A percentile compares a stretch with the other conserved stretches of the same genome.
These are phyloP conservation scores for Fusarium humuli DNA, from an alignment of 2,329 filamentous ascomycete genomes.

Conservation along the genomic window DNA sequence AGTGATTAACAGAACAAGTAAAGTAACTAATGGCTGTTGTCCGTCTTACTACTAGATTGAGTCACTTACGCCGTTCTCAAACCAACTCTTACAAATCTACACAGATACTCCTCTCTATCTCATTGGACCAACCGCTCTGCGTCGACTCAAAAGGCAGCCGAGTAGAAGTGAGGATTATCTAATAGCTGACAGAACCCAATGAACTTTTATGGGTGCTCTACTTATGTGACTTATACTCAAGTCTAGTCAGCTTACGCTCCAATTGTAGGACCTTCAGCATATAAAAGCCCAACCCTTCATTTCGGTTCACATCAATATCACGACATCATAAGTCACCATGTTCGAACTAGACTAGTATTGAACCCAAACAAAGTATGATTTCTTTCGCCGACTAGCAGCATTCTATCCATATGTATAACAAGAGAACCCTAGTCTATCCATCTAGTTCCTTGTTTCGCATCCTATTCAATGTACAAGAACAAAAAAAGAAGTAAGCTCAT, in stretches of 20 bases:
- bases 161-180: neutral
- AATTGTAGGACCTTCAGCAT: neutral
- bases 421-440: slow-evolving; percentile 11
- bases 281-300: neutral
- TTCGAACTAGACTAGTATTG: too few species aligned
- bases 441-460: neutral
- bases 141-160: slow-evolving; percentile 30
- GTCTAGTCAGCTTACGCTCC: neutral
- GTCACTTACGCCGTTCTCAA: neutral
- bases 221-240: neutral
- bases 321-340: neutral
- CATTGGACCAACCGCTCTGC: slow-evolving; percentile 23
- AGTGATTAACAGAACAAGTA: neutral
- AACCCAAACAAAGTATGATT: slow-evolving; percentile 1
- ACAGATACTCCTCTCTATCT: neutral
- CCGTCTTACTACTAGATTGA: neutral
- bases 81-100: neutral
- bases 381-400: neutral
- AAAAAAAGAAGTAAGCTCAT: slow-evolving; percentile 6
- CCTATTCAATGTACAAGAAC: slow-evolving; percentile 18
- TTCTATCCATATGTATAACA: slow-evolving; percentile 21
- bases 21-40: neutral
- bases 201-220: neutral
- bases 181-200: neutral
- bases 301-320: neutral